A percentile compares a stretch with the other conserved stretches of the same genome.
Evolutionary conservation across 768 basidiomycete species (phyloP).

Genomic region (Tricholoma sp.): DNA sequence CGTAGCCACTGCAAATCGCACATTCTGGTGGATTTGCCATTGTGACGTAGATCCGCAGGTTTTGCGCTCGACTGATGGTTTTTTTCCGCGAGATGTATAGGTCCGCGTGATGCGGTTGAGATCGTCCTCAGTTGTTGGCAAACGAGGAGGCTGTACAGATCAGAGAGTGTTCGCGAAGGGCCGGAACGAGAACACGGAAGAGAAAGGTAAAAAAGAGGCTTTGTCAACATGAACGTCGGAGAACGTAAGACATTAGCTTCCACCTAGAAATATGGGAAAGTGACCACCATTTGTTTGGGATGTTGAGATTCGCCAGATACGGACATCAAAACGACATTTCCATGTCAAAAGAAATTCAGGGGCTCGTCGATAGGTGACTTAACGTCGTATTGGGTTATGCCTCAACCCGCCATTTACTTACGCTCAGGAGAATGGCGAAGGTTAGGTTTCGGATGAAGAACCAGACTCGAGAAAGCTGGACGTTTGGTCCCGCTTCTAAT

Average conservation of each 20-base stretch:
- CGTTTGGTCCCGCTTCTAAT: background rate
- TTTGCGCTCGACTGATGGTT: background rate
- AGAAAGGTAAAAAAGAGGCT: slow-evolving; percentile 2
- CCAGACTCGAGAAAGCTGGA: background rate
- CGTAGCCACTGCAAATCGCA: background rate
- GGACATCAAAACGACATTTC: slow-evolving; percentile 2
- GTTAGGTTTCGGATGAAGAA: slow-evolving; percentile 4
- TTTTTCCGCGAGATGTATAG: background rate
- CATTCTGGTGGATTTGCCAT: background rate
- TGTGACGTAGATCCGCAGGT: background rate
- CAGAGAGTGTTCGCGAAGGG: background rate
- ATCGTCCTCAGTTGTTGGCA: background rate
- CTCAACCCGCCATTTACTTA: background rate
- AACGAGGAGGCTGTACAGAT: background rate
- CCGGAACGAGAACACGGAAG: slow-evolving; percentile 3
- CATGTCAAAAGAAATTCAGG: background rate
- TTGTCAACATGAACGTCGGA: background rate
- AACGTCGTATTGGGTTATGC: background rate
- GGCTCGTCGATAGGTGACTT: background rate
- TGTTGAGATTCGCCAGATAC: background rate
- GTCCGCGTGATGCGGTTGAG: background rate
- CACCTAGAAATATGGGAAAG: background rate
- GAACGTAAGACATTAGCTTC: slow-evolving; percentile 1
- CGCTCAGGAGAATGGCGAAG: background rate
- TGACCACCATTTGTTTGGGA: slow-evolving; percentile 1